Evolutionary conservation across 371 early-diverging fungal species (phyloP), one percentile per base, ranked within the genome.

Genomic region (Syncephalastrum racemosum): DNA sequence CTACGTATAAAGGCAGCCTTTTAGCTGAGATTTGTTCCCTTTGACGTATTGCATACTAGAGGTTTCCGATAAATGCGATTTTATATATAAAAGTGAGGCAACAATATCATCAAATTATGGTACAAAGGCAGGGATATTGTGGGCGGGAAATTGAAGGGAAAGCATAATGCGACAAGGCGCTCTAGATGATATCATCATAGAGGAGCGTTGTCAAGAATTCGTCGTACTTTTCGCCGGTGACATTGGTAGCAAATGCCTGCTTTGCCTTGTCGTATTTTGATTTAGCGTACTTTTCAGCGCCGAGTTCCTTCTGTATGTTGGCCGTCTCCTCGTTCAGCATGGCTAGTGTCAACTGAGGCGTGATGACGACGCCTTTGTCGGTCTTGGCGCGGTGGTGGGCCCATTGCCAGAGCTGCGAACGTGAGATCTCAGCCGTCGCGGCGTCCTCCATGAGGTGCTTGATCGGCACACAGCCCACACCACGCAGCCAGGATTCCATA

Each of bases 401-500:
- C 96, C 96, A 95, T 79, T 94, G 94, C 90, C 90, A 95, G 18
- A 95, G 71, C 76, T 95, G 96, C 15, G 92, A 89, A 46, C 96
- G 85, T 5, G 94, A 91, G 61, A 96, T 95, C 75, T 96, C 96
- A 27, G 95, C 96, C 0, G 95, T 96, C n/a, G 96, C 96, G 4
- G 96, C 96, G 55, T 96, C 96, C 78, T 96, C 96, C 96, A 96
- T 95, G 48, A 96, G 77, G 81, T 95, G 90, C 83, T 93, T 87
- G 70, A 96, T 95, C 19, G 96, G 96, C 12, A 96, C 95, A 64
- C 95, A 95, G 19, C 96, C 96, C 46, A 75, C 71, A 8, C 94
- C 96, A 57, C 89, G 85, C 46, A 96, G 82, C 96, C 95, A 96
- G 45, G 93, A 84, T 75, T 91, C 94, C 85, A 92, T 94, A 75